phyloP scores from a whole-genome alignment of 768 basidiomycete species.

The Macrolepiota fuliginosa region DNA sequence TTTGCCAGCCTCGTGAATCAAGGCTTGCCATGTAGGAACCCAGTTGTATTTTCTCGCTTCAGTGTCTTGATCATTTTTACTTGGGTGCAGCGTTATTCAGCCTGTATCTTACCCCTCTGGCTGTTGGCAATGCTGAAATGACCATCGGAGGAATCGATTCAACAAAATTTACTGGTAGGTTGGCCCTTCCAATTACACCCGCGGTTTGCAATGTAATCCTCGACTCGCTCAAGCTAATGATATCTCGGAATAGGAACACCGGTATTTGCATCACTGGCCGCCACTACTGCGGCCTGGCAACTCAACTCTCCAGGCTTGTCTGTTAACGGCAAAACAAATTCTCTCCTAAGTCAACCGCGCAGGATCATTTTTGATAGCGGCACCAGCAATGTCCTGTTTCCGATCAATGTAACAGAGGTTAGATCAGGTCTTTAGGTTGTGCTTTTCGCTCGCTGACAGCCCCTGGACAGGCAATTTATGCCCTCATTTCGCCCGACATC shows the following conservation, averaged over 20 bases:
- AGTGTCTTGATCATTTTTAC: not conserved
- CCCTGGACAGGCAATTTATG: conserved; percentile 45
- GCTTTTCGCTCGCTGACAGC: conserved; percentile 9
- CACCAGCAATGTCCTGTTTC: conserved; percentile 53
- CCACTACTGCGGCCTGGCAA: conserved; percentile 39
- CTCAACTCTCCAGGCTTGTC: conserved; percentile 42
- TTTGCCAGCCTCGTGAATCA: conserved; percentile 44
- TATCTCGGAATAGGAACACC: conserved; percentile 30
- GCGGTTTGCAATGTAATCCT: not conserved
- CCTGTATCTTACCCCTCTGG: conserved; percentile 45
- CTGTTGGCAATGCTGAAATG: conserved; percentile 48
- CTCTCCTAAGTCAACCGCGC: conserved; percentile 34
- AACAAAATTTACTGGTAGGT: conserved; percentile 47
- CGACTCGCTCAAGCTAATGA: too few relatives aligned
- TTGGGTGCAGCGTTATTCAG: conserved; percentile 43
- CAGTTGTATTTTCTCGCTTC: not conserved
- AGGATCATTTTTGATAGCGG: conserved; percentile 57
- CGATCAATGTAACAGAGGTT: conserved; percentile 46
- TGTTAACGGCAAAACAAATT: conserved; percentile 52
- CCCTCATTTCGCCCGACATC: conserved; percentile 57
- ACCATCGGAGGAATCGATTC: conserved; percentile 52
- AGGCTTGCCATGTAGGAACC: conserved; percentile 45
- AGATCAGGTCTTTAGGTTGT: conserved; percentile 6
- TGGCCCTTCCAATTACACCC: conserved; percentile 7
- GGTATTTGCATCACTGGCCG: conserved; percentile 39